Conservation (phyloP, 345 rosid species). For the Pistacia vera region DNA sequence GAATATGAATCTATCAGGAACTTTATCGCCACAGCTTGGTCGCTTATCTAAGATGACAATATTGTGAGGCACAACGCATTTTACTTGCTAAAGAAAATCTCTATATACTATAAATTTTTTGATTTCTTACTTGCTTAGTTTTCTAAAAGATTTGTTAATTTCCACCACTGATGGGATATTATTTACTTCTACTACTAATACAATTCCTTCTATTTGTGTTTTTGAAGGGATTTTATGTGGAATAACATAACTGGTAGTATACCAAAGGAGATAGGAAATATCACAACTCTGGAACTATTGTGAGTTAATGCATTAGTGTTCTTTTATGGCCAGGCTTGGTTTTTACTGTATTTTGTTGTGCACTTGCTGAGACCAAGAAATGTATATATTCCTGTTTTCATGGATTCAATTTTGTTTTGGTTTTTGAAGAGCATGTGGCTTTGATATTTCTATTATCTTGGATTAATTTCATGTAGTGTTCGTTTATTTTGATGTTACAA, state of each 20-base stretch:
- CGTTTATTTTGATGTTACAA: not conserved
- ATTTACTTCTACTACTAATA: conserved; percentile 11
- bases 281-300: conserved; percentile 78
- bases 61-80: conserved; percentile 49
- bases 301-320: conserved; percentile 50
- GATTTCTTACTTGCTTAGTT: not conserved
- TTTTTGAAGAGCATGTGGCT: not conserved
- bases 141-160: conserved; percentile 7
- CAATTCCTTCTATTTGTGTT: conserved; percentile 21
- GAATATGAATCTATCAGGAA: conserved; percentile 76
- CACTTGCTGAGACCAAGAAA: not conserved
- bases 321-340: conserved; percentile 14
- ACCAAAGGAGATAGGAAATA: conserved; percentile 89
- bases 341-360: not conserved
- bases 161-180: conserved; percentile 4
- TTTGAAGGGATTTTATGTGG: conserved; percentile 95
- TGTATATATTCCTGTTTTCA: not conserved
- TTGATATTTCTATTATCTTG: not conserved
- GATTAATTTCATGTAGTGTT: not conserved
- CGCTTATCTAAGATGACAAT: conserved; percentile 57
- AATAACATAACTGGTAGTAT: conserved; percentile 73
- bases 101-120: not conserved
- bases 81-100: not conserved
- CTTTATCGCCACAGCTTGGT: conserved; percentile 81
- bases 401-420: not conserved